Evolutionary conservation across 768 basidiomycete species (phyloP).

Genomic region (Royoungia palumana): DNA sequence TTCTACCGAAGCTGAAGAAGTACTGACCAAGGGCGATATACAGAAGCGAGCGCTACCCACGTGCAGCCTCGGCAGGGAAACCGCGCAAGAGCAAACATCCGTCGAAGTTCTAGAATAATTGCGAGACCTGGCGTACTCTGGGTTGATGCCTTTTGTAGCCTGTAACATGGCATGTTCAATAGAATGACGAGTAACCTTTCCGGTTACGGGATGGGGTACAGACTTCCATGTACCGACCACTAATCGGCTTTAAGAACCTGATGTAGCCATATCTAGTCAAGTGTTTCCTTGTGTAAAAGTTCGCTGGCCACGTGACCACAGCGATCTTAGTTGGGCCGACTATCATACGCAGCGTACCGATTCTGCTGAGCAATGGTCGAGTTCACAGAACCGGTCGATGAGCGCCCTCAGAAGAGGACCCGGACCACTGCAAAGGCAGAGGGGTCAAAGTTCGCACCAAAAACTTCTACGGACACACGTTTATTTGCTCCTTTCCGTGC

Average conservation of each 20-base stretch:
- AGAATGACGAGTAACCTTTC: too few species aligned
- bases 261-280: too few species aligned
- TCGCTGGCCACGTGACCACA: slow-evolving; percentile 15
- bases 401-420: slow-evolving; percentile 26
- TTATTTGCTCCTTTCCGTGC: slow-evolving; percentile 94
- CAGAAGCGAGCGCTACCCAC: background rate
- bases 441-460: slow-evolving; percentile 3
- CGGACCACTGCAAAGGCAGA: slow-evolving; percentile 10
- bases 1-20: background rate
- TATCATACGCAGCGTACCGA: background rate
- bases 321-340: too few species aligned
- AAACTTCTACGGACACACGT: slow-evolving; percentile 21
- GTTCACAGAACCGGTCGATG: slow-evolving; percentile 12
- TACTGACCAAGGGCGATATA: background rate
- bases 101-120: background rate
- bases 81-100: background rate
- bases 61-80: background rate
- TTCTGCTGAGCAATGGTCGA: slow-evolving; percentile 17
- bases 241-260: too few species aligned
- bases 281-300: too few species aligned
- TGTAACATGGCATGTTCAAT: too few species aligned
- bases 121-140: background rate
- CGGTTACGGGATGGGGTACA: too few species aligned
- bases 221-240: too few species aligned
- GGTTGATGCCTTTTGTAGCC: too few species aligned